phyloP scores from a whole-genome alignment of 192 early-diverging fungal genomes.

The Backusella parvicylindrica region DNA sequence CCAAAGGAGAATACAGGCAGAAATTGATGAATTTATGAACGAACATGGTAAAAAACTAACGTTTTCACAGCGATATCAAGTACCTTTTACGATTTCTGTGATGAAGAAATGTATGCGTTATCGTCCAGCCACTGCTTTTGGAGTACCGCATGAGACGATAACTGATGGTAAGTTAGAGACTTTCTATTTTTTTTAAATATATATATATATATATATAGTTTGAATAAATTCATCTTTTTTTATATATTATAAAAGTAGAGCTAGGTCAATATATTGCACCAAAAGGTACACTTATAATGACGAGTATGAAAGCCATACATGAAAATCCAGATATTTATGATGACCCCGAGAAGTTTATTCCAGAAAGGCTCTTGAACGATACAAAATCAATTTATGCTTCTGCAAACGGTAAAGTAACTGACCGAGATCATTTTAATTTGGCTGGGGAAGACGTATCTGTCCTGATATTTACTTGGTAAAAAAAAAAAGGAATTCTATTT shows the following conservation, averaged over 20 bases:
- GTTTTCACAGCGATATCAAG: background rate
- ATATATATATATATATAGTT: no score
- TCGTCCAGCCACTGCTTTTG: background rate
- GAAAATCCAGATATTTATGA: background rate
- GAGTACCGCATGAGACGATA: background rate
- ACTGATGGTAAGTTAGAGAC: background rate
- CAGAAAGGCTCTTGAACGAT: background rate
- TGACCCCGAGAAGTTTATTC: slow-evolving; percentile 12
- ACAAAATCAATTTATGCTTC: background rate
- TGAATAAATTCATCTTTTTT: background rate
- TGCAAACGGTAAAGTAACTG: background rate
- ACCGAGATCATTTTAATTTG: slow-evolving; percentile 1
- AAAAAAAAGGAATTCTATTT: background rate
- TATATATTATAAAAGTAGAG: background rate
- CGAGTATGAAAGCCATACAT: slow-evolving; percentile 2
- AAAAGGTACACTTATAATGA: background rate
- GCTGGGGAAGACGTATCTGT: slow-evolving; percentile 8
- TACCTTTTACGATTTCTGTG: background rate
- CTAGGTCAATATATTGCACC: background rate
- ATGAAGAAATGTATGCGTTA: slow-evolving; percentile 5
- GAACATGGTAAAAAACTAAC: background rate
- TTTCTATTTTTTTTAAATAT: background rate
- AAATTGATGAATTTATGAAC: background rate
- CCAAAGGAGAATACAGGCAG: background rate
- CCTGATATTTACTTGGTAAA: slow-evolving; percentile 12